Percentiles rank a stretch among this genome's conserved stretches.
These are phyloP conservation scores for Annulohypoxylon truncatum DNA, from an alignment of 2,329 filamentous ascomycete species.

Conservation along the genomic window DNA sequence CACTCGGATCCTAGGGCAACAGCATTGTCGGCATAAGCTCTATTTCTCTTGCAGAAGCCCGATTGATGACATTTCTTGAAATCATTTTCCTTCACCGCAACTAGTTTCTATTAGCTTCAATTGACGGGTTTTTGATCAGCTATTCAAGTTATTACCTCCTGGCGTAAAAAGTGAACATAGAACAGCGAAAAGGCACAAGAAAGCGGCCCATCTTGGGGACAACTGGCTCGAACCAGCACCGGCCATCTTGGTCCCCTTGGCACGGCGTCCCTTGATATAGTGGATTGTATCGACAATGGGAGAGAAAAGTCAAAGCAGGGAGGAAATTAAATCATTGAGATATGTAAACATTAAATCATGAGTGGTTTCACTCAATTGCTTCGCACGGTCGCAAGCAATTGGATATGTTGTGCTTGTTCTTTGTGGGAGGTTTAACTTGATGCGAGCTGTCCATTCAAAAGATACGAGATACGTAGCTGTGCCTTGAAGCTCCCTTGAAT, in stretches of 20 bases:
- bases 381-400: conserved; percentile 28
- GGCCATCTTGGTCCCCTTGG: conserved; percentile 60
- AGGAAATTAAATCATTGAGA: conserved; percentile 21
- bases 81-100: conserved; percentile 90
- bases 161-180: conserved; percentile 71
- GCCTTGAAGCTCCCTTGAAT: conserved; percentile 5
- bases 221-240: conserved; percentile 60
- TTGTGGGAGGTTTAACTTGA: conserved; percentile 17
- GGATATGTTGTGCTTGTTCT: background rate
- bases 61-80: conserved; percentile 98
- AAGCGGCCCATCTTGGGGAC: conserved; percentile 73
- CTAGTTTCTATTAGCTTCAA: conserved; percentile 57
- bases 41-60: conserved; percentile 96
- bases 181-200: conserved; percentile 68
- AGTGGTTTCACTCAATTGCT: conserved; percentile 25
- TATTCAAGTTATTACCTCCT: conserved; percentile 63
- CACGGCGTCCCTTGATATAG: conserved; percentile 48
- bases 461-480: conserved; percentile 2
- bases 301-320: conserved; percentile 38
- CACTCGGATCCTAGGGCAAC: conserved; percentile 73
- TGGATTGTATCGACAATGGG: conserved; percentile 49
- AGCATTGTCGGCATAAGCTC: conserved; percentile 85
- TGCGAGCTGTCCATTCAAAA: conserved; percentile 34
- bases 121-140: background rate
- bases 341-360: conserved; percentile 24